Conservation (phyloP, 345 rosid species). For the Raphanus raphanistrum region DNA sequence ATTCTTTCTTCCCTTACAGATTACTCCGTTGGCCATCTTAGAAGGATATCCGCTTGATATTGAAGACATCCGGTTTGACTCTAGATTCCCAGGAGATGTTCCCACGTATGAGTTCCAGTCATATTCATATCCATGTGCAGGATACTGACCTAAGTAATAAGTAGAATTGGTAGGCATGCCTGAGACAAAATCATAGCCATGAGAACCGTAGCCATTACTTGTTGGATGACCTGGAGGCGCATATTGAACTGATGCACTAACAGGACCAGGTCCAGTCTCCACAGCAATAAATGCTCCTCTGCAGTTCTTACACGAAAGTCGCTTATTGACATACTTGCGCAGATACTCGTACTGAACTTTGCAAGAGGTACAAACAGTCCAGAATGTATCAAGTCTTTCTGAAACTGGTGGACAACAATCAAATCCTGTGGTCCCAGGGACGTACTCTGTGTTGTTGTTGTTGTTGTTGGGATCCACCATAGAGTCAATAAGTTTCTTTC, state of each 20-base stretch:
- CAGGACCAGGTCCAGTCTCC: slow-evolving; percentile 83
- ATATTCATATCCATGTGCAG: slow-evolving; percentile 81
- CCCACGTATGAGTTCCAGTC: slow-evolving; percentile 73
- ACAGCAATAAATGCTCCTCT: slow-evolving; percentile 87
- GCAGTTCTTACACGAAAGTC: slow-evolving; percentile 98
- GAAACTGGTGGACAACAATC: slow-evolving; percentile 55
- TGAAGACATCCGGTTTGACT: slow-evolving; percentile 52
- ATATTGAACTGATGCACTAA: slow-evolving; percentile 74
- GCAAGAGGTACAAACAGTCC: slow-evolving; percentile 95
- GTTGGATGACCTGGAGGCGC: slow-evolving; percentile 34
- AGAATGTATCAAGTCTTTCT: slow-evolving; percentile 79
- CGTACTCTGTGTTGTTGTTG: slow-evolving; percentile 41
- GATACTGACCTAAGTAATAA: slow-evolving; percentile 63
- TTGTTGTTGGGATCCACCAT: slow-evolving; percentile 30
- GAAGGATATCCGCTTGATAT: slow-evolving; percentile 50
- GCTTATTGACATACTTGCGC: slow-evolving; percentile 91
- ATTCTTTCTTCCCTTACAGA: slow-evolving; percentile 45
- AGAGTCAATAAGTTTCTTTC: slow-evolving; percentile 67
- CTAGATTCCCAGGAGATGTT: slow-evolving; percentile 52
- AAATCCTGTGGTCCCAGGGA: slow-evolving; percentile 43
- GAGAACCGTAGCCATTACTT: slow-evolving; percentile 63
- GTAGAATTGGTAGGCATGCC: slow-evolving; percentile 45
- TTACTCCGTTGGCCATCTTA: slow-evolving; percentile 57
- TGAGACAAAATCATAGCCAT: slow-evolving; percentile 57
- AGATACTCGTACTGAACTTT: slow-evolving; percentile 98